Evolutionary conservation across 805 yeast species (phyloP).

Genomic region (Candida caryicola): DNA sequence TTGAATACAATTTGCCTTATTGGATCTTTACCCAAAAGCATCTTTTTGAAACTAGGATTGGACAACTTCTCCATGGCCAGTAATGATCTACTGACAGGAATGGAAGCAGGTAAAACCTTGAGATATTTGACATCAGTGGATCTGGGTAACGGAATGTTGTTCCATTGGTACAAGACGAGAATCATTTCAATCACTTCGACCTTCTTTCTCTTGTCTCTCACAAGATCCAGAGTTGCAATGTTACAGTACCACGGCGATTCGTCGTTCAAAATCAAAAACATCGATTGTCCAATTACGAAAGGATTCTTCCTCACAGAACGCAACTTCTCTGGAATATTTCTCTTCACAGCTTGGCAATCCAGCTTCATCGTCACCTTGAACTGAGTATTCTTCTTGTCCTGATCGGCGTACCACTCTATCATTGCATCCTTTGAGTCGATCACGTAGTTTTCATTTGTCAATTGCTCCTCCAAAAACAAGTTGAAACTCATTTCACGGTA

Average conservation of each 20-base stretch:
- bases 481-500: constrained; percentile 59
- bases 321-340: constrained; percentile 50
- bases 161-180: constrained; percentile 59
- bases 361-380: constrained; percentile 43
- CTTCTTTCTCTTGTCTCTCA: constrained; percentile 7
- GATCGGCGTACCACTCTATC: constrained; percentile 51
- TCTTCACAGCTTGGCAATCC: constrained; percentile 47
- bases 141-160: constrained; percentile 47
- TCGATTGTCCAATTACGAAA: constrained; percentile 55
- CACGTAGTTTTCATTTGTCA: constrained; percentile 37
- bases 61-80: constrained; percentile 62
- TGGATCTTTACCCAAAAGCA: constrained; percentile 55
- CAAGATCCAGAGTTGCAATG: constrained; percentile 42
- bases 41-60: constrained; percentile 49
- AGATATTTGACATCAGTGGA: constrained; percentile 36
- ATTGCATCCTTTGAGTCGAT: constrained; percentile 41
- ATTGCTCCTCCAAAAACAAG: constrained; percentile 59
- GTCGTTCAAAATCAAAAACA: constrained; percentile 51
- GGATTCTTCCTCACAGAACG: constrained; percentile 56
- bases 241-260: constrained; percentile 59
- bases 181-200: constrained; percentile 37
- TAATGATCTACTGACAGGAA: constrained; percentile 60
- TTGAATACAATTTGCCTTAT: constrained; percentile 55
- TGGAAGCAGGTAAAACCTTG: constrained; percentile 56
- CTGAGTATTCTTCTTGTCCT: constrained; percentile 38